Evolutionary conservation across 495 filamentous ascomycete genomes (phyloP).

Genomic region (Penicillium antarcticum): DNA sequence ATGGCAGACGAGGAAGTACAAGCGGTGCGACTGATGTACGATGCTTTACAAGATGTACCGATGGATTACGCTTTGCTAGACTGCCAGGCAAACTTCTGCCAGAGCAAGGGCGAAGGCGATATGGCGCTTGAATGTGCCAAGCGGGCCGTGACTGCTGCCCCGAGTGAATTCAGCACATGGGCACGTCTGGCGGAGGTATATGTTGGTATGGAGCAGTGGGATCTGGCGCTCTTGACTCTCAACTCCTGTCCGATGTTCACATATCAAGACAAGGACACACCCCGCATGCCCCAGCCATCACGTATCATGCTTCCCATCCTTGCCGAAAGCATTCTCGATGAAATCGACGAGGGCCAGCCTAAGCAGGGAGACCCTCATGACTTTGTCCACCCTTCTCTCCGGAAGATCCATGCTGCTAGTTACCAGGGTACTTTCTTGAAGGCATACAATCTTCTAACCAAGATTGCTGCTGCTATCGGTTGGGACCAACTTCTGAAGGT

Average conservation of each 20-base stretch:
- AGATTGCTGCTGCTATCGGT: constrained; percentile 91
- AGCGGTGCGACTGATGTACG: constrained; percentile 82
- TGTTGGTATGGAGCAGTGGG: constrained; percentile 88
- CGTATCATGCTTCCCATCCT: constrained; percentile 84
- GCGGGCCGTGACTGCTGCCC: constrained; percentile 87
- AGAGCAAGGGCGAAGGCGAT: constrained; percentile 77
- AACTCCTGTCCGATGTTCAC: constrained; percentile 99
- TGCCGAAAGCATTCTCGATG: constrained; percentile 86
- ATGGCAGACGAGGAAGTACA: constrained; percentile 95
- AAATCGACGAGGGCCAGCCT: constrained; percentile 88
- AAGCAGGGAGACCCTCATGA: constrained; percentile 68
- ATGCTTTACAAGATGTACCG: constrained; percentile 82
- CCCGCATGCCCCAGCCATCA: constrained; percentile 85
- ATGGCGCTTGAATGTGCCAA: constrained; percentile 93
- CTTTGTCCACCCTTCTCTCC: constrained; percentile 79
- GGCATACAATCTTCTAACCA: constrained; percentile 89
- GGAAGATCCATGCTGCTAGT: constrained; percentile 79
- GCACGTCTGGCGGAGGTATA: constrained; percentile 91
- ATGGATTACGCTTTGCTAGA: constrained; percentile 97
- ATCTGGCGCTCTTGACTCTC: constrained; percentile 86
- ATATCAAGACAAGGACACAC: constrained; percentile 95
- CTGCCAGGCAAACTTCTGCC: constrained; percentile 88
- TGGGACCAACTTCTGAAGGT: constrained; percentile 95
- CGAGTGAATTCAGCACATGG: constrained; percentile 97
- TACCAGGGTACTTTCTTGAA: constrained; percentile 95